Evolutionary conservation across 2,329 filamentous ascomycete species (phyloP), one percentile per base, ranked within the genome.

Genomic region (Paraphoma sp.): DNA sequence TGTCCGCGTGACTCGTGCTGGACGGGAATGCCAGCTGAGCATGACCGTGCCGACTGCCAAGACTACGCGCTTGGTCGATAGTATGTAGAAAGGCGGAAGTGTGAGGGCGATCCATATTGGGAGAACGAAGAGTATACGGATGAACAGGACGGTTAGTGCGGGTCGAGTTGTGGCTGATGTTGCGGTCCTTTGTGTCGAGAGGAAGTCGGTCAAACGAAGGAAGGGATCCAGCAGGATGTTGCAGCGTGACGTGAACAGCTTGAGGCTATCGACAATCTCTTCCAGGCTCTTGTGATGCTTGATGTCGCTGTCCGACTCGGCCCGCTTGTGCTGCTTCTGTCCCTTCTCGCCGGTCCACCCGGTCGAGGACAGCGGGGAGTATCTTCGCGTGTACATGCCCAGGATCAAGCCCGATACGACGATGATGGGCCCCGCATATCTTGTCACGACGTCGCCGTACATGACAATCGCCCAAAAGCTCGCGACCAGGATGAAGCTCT

Each of bases 241-340:
- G 78, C 95, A 97, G 47, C 95, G 86, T 5, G 89, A 90, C 0
- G 94, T 98, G 66, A 99, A 92, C 63, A 93, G 88, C 74, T 93
- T 92, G 44, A 99, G 80, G 0, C 92, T 96, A 67, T 98, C 93
- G 54, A 99, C 91, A 58, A 99, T 99, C 79, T 99, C 95, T 74
- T 99, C 95, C 50, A 99, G 79, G 48, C 93, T 97, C 81, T 97
- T 97, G 70, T 97, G 92, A 68, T 95, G 91, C 57, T 89, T 88
- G 42, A 88, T 89, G 58, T 84, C 87, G 67, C 92, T 91, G 8
- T 76, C 74, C 7, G 82, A 80, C 2, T 77, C 76, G 16, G 79
- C 78, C 33, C 80, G 80, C 57, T 81, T 84, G 53, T 85, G 81
- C 31, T 77, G 79, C 52, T 84, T 84, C 69, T 86, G 75, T 30